phyloP scores from a whole-genome alignment of 2,329 filamentous ascomycete species.

The Plenodomus tracheiphilus region DNA sequence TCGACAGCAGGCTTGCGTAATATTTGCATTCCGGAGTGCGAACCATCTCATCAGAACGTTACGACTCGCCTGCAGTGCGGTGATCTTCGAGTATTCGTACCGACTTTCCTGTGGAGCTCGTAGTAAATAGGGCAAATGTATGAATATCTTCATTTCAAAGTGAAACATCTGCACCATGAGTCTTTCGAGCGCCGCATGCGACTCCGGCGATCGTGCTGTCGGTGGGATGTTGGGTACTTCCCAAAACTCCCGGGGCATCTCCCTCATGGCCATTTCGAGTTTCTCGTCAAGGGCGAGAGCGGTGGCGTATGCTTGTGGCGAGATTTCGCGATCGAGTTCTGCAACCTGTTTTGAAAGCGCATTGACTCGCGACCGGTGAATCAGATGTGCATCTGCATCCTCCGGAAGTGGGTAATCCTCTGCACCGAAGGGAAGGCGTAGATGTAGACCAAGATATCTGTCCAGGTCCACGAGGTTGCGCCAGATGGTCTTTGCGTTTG shows the following conservation, averaged over 20 bases:
- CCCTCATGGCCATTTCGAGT: slow-evolving; percentile 34
- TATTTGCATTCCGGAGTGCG: slow-evolving; percentile 38
- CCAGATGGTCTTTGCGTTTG: slow-evolving; percentile 35
- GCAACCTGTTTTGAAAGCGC: slow-evolving; percentile 27
- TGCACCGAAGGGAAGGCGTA: slow-evolving; percentile 40
- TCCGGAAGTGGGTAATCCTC: slow-evolving; percentile 34
- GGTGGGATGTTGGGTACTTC: slow-evolving; percentile 42
- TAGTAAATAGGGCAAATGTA: slow-evolving; percentile 41
- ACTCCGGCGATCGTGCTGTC: slow-evolving; percentile 36
- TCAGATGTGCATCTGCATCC: slow-evolving; percentile 19
- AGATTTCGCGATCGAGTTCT: slow-evolving; percentile 35
- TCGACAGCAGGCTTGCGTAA: slow-evolving; percentile 41
- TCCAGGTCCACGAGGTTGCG: slow-evolving; percentile 36
- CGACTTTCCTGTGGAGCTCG: slow-evolving; percentile 34
- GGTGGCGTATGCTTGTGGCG: slow-evolving; percentile 35
- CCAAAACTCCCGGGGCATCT: slow-evolving; percentile 40
- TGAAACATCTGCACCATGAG: slow-evolving; percentile 42
- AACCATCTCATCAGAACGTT: slow-evolving; percentile 44
- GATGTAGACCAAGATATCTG: slow-evolving; percentile 37
- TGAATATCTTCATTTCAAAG: slow-evolving; percentile 41
- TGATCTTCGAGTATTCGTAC: slow-evolving; percentile 41
- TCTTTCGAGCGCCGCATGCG: slow-evolving; percentile 29
- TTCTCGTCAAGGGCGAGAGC: slow-evolving; percentile 40
- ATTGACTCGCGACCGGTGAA: slow-evolving; percentile 31
- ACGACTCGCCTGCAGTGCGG: slow-evolving; percentile 39